These are phyloP conservation scores for Rhynchospora breviuscula DNA, from an alignment of 176 grass and related monocot genomes.

Conservation along the genomic window DNA sequence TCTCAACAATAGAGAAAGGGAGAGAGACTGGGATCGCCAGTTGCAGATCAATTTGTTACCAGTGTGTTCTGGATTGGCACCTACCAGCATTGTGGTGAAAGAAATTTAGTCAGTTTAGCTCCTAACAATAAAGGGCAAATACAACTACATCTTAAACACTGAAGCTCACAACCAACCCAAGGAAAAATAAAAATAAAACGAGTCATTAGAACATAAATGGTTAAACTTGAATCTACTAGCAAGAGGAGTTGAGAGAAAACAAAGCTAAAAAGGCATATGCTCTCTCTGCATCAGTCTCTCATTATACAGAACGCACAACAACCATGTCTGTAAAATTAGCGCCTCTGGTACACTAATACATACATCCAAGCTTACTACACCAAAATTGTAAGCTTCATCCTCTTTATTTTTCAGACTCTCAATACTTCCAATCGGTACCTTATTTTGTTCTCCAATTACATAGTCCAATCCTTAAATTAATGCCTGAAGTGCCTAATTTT, in stretches of 20 bases:
- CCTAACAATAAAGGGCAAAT: background rate
- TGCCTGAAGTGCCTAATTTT: constrained; percentile 84
- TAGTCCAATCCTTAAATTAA: constrained; percentile 9
- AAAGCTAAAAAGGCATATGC: background rate
- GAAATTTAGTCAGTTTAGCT: too few relatives aligned
- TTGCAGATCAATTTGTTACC: too few relatives aligned
- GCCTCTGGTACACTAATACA: background rate
- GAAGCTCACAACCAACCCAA: background rate
- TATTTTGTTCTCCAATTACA: background rate
- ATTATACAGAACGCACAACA: background rate
- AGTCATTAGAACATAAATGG: background rate
- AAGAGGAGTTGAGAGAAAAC: background rate
- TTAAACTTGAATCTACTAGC: background rate
- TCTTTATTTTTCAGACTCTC: background rate
- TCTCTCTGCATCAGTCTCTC: background rate
- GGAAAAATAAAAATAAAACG: background rate
- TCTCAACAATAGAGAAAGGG: too few relatives aligned
- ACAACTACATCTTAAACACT: background rate
- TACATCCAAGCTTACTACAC: background rate
- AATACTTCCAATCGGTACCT: background rate
- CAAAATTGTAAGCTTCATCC: constrained; percentile 20
- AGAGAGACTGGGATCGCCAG: too few relatives aligned
- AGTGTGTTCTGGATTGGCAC: too few relatives aligned
- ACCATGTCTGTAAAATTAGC: background rate
- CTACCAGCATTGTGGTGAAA: too few relatives aligned